Evolutionary conservation across 2,329 filamentous ascomycete genomes (phyloP).

Genomic region (Macrophomina phaseolina): DNA sequence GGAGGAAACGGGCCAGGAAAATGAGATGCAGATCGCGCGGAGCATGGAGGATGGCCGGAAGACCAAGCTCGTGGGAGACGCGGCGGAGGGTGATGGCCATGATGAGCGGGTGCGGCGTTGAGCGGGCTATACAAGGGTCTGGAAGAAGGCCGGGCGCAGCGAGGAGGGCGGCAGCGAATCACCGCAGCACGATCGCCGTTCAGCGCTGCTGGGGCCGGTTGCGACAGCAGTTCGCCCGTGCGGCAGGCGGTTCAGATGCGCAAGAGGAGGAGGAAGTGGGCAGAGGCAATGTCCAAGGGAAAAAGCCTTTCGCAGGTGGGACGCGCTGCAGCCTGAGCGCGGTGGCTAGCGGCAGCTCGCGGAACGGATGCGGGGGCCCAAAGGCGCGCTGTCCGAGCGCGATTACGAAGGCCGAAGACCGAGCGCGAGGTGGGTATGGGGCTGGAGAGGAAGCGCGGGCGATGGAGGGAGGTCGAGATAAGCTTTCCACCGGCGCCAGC

Average conservation of each 20-base stretch:
- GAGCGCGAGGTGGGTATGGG: too few species aligned
- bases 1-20: conserved; percentile 43
- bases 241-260: background rate
- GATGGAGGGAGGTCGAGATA: too few species aligned
- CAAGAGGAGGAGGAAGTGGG: background rate
- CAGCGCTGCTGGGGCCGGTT: background rate
- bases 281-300: too few species aligned
- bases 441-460: too few species aligned
- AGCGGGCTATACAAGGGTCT: background rate
- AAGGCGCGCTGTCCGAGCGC: background rate
- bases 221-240: background rate
- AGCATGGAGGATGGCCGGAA: conserved; percentile 40
- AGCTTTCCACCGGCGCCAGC: too few species aligned
- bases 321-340: background rate
- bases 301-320: background rate
- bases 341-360: background rate
- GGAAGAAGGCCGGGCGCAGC: background rate
- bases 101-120: too few species aligned
- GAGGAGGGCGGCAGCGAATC: background rate
- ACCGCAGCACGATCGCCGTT: background rate
- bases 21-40: conserved; percentile 46
- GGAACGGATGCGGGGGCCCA: background rate
- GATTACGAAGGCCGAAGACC: background rate
- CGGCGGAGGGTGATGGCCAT: background rate
- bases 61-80: conserved; percentile 32